Base-by-base conservation (phyloP, 768 basidiomycete genomes). In the Russula compacta region DNA sequence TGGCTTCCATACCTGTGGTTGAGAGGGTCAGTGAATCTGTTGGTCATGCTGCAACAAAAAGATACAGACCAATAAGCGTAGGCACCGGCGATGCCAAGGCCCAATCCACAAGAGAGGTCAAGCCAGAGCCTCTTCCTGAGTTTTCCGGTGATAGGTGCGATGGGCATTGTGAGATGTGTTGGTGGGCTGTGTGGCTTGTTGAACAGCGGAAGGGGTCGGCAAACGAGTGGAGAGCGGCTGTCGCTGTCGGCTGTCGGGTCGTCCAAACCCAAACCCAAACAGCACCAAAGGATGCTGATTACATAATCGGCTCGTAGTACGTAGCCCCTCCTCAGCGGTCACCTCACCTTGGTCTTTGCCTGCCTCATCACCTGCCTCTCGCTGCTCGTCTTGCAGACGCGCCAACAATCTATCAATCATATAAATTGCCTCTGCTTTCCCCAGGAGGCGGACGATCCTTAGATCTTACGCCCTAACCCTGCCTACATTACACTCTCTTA, bases 81-180 rank as follows among this genome's bases (percentile, higher is more conserved):
- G 36, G 82, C 92, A 11, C 80, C 77, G 51, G 83, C 77, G 57
- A 86, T 66, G 32, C 92, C 93, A 54, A 95, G 81, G 67, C 89
- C 92, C 47, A 95, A 71, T 42, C 83, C 81, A 68, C 82, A 78
- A 50, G 83, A 78, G 64, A 95, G 68, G 71, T 97, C 94, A 64
- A 92, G 83, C 84, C 90, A 90, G 75, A 95, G 84, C 69, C 85
- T 80, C 77, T 95, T 95, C 78, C 93, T 89, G 77, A 95, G 88
- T 77, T 83, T 92, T 73, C 93, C 93, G 54, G 89, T 89, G 74
- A 95, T 93, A 68, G 93, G 92, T 64, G 90, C 86, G 72, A 95
- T 87, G 70, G 89, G 73, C 89, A 92, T 92, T 61, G 67, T 73
- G 65, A 67, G 67, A 68, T 47, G 46, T 10, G 10, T 19, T 21